These are phyloP conservation scores for Canavalia ensiformis DNA, from an alignment of 306 rosid species.

Conservation along the genomic window DNA sequence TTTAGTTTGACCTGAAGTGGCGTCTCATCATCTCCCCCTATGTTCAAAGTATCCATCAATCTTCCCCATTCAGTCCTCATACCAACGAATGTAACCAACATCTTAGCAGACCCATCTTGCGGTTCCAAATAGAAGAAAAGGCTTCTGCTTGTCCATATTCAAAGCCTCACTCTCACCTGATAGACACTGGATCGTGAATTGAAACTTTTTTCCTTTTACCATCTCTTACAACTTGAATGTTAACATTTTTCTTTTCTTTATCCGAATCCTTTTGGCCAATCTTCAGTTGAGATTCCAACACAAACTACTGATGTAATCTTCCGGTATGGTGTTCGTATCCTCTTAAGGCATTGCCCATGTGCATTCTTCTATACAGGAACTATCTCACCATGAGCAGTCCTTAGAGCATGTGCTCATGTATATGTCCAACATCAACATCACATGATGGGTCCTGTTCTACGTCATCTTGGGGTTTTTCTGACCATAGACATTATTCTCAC, in stretches of 20 bases:
- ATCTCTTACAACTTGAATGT: constrained; percentile 82
- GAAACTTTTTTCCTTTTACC: constrained; percentile 75
- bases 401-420: too few species aligned
- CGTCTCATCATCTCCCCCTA: constrained; percentile 91
- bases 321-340: too few species aligned
- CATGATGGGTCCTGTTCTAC: too few species aligned
- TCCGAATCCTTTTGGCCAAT: constrained; percentile 86
- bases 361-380: too few species aligned
- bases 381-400: too few species aligned
- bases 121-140: constrained; percentile 82
- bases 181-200: constrained; percentile 74
- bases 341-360: too few species aligned
- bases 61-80: constrained; percentile 99
- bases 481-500: too few species aligned
- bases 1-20: constrained; percentile 95
- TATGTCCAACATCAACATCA: too few species aligned
- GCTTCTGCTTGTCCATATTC: constrained; percentile 50
- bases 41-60: constrained; percentile 82
- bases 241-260: constrained; percentile 80
- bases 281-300: constrained; percentile 87
- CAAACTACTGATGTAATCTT: constrained; percentile 34
- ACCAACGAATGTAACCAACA: constrained; percentile 86
- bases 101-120: constrained; percentile 89
- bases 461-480: too few species aligned
- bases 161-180: constrained; percentile 92